Evolutionary conservation across 768 basidiomycete genomes (phyloP), one percentile per base, ranked within the genome.

Genomic region (Panaeolus cyanescens): DNA sequence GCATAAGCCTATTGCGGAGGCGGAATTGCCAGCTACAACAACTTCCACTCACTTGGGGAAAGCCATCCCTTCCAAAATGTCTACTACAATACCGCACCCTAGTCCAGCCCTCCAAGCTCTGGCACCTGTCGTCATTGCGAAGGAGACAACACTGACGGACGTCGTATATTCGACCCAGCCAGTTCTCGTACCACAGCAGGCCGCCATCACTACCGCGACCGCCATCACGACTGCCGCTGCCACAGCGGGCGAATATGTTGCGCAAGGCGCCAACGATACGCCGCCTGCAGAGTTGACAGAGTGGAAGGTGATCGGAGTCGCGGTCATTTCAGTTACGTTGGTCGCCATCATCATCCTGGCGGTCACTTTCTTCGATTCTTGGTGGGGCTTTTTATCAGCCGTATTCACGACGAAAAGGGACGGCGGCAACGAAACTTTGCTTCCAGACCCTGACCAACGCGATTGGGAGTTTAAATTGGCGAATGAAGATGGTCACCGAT

Each of bases 281-380:
- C 75, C 80, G 28, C 75, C 75, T 15, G 77, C 70, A 19, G 83
- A 81, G 67, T 75, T 80, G 20, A 80, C 78, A 30, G 75, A 83
- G 68, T 91, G 89, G 89, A 88, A 89, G 72, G 80, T 88, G 45
- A 80, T 91, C 56, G 90, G 90, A 19, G 83, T 91, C 60, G 80
- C 82, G 12, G 80, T 90, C 59, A 83, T 90, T 62, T 78, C 81
- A n/a, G 78, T 92, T 66, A 85, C 80, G 54, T 77, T 84, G 34
- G 75, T 91, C 56, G 86, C 80, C 28, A 78, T 76, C 2, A 73
- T 82, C 55, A 80, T 89, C 64, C 77, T 90, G 54, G 74, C 80
- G 7, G 75, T 85, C 58, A 81, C 87, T 30, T 91, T 88, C 74
- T 91, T 90, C 73, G 89, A 92, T 73, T 81, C 85, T 33, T 87